A percentile compares a stretch with the other conserved stretches of the same genome.
Conservation (phyloP, 306 rosid genomes). For the Ochetophila trinervis region DNA sequence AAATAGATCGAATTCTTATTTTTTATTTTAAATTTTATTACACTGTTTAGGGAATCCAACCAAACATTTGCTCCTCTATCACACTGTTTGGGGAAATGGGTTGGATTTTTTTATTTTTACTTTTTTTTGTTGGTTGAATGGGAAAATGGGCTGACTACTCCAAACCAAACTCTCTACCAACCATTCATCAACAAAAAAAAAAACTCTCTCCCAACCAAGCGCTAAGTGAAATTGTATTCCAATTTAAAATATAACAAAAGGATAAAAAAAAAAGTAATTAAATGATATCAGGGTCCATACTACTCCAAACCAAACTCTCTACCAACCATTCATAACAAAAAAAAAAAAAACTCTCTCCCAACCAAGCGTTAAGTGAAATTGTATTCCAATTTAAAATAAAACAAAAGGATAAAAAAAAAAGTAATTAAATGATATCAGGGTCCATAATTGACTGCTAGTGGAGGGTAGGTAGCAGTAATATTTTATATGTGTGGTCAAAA, state of each 20-base stretch:
- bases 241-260: neutral
- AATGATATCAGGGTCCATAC: neutral
- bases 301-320: neutral
- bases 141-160: no score
- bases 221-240: neutral
- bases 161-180: neutral
- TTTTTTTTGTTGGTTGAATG: neutral
- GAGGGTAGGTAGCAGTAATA: neutral
- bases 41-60: no score
- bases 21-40: no score
- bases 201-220: neutral
- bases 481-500: neutral
- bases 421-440: neutral
- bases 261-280: no score
- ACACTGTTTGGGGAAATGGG: conserved; percentile 20
- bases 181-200: no score
- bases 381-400: neutral
- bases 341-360: no score
- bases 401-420: no score
- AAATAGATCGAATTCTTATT: no score
- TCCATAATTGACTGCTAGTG: conserved; percentile 3
- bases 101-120: no score
- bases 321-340: no score
- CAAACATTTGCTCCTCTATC: no score
- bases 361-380: neutral